Base-by-base conservation (phyloP, 805 yeast genomes). In the Starmerella stigmatis region DNA sequence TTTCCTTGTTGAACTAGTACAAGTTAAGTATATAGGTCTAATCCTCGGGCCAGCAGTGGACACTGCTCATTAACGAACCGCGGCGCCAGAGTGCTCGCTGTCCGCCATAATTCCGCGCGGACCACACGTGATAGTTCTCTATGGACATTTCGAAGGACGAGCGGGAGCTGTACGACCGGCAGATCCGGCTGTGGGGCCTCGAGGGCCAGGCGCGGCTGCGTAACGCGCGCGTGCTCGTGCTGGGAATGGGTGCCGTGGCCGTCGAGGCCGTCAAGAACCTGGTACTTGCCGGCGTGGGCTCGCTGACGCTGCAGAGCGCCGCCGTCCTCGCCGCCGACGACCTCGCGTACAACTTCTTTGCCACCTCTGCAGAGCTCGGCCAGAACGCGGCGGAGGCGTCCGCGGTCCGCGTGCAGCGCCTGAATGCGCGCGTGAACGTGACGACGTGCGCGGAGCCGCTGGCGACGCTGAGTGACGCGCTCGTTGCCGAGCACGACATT, bases 131-230 rank as follows among this genome's bases (percentile, higher is more conserved):
- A 28, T 30, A 16, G 20, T 6, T 8, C 13, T n/a, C 22, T 31
- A 46, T 46, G 51, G 53, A 47, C 17, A 46, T 53, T 13, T 46
- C 53, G 15, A 49, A 44, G 37, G 57, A 53, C 39, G 56, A 53
- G 45, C 46, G 52, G 6, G 53, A 45, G 46, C 71, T 89, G 19
- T 89, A 89, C 60, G 98, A 89, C 63, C 75, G 98, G 48, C 98
- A 89, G 64, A 88, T 89, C 51, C 67, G 98, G 51, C 70, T 89
- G 17, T 89, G 98, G 98, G 98, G 98, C 2, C 69, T 92, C 59
- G 94, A 83, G 26, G 94, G 96, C 3, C 98, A 89, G 61, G 71
- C 76, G 32, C 62, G 74, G 35, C 75, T 89, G 68, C 72, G 92
- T 29, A 74, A 78, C 16, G 79, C 96, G 7, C 73, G 73, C 36